A percentile compares a stretch with the other conserved stretches of the same genome.
Evolutionary conservation across 2,329 filamentous ascomycete species (phyloP).

Genomic region (Colletotrichum sp.): DNA sequence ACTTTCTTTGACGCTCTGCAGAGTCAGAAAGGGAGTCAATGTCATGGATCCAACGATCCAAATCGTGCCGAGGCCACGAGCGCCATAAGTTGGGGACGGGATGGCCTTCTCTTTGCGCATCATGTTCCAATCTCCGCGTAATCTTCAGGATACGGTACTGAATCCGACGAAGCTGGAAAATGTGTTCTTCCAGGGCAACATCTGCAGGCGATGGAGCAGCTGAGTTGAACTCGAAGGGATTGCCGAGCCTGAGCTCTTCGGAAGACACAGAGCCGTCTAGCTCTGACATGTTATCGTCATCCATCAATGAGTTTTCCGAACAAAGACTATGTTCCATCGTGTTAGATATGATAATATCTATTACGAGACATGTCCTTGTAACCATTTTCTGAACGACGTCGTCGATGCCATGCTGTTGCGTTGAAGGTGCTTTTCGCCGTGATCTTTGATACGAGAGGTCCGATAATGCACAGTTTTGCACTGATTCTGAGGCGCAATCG

Average conservation of each 20-base stretch:
- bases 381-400: not conserved
- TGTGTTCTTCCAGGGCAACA: not conserved
- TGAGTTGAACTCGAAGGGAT: not conserved
- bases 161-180: not conserved
- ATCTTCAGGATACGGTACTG: not conserved
- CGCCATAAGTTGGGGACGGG: not conserved
- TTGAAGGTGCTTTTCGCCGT: not conserved
- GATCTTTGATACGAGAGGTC: not conserved
- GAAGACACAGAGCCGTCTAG: not conserved
- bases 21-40: not conserved
- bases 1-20: not conserved
- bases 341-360: not conserved
- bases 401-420: not conserved
- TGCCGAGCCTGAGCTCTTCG: not conserved
- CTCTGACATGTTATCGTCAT: not conserved
- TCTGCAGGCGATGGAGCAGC: not conserved
- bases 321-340: not conserved
- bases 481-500: not conserved
- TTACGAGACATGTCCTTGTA: not conserved
- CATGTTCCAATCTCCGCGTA: not conserved
- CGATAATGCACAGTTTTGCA: not conserved
- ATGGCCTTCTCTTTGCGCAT: not conserved
- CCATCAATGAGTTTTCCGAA: not conserved
- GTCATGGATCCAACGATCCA: not conserved
- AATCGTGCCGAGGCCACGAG: not conserved